Conservation (phyloP, 2,329 filamentous ascomycete genomes). For the Rutstroemia sp. region DNA sequence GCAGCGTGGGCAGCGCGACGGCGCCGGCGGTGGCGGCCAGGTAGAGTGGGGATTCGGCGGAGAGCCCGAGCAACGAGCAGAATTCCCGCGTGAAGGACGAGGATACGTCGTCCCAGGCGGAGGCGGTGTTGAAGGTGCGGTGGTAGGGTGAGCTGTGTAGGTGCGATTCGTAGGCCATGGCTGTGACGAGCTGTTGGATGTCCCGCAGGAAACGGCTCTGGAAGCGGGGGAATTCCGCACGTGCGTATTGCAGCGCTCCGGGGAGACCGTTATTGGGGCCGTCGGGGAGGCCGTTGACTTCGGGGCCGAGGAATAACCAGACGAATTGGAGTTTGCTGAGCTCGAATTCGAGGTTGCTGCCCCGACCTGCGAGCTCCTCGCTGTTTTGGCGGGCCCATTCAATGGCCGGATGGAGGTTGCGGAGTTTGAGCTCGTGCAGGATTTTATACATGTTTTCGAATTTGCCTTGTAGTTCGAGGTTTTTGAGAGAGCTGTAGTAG, state of each 20-base stretch:
- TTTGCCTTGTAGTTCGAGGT: conserved; percentile 63
- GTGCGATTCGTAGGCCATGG: conserved; percentile 73
- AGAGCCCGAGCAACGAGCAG: conserved; percentile 82
- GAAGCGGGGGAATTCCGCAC: conserved; percentile 66
- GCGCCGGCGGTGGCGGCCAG: conserved; percentile 87
- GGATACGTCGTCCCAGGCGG: conserved; percentile 75
- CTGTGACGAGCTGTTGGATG: conserved; percentile 72
- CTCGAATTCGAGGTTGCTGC: conserved; percentile 93
- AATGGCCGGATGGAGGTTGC: conserved; percentile 77
- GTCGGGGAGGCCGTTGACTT: conserved; percentile 47
- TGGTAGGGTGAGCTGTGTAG: conserved; percentile 70
- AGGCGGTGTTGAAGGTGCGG: conserved; percentile 66
- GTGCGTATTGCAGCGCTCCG: conserved; percentile 70
- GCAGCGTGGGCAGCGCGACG: conserved; percentile 79
- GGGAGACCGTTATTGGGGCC: conserved; percentile 47
- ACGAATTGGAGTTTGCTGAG: conserved; percentile 85
- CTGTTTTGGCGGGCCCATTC: conserved; percentile 73
- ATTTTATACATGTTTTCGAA: conserved; percentile 91
- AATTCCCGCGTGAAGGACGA: conserved; percentile 90
- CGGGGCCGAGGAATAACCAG: conserved; percentile 68
- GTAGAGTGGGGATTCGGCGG: conserved; percentile 87
- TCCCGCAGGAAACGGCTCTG: conserved; percentile 67
- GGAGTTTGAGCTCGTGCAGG: conserved; percentile 65
- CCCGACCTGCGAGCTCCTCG: conserved; percentile 64
- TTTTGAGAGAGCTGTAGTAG: conserved; percentile 51